Conservation (phyloP, 768 basidiomycete species). For the Mrakia blollopis region DNA sequence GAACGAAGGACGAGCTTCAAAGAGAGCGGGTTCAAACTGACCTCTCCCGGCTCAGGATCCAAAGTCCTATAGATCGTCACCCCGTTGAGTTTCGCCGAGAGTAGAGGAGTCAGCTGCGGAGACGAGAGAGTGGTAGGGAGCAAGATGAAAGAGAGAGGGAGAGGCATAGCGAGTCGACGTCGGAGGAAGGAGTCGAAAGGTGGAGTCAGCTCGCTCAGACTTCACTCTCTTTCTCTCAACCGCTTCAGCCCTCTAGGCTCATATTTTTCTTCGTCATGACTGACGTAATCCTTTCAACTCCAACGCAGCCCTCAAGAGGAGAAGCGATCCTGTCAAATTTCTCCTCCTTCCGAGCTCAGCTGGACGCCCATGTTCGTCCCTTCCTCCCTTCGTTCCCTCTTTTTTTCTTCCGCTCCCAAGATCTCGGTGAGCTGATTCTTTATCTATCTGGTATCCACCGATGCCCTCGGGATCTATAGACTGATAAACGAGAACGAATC, state of each 20-base stretch:
- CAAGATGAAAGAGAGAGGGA: background rate
- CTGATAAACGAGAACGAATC: slow-evolving; percentile 78
- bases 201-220: too few species aligned
- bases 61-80: background rate
- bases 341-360: too few species aligned
- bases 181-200: background rate
- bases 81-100: background rate
- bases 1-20: background rate
- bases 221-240: background rate
- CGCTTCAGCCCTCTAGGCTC: background rate
- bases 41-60: slow-evolving; percentile 7
- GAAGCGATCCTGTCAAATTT: slow-evolving; percentile 23
- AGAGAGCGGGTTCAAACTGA: background rate
- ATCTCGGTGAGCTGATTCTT: too few species aligned
- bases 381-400: background rate
- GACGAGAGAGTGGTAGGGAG: background rate
- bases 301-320: slow-evolving; percentile 14
- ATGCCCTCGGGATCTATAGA: slow-evolving; percentile 40
- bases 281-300: background rate
- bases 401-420: background rate
- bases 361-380: slow-evolving; percentile 31
- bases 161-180: background rate
- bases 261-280: background rate
- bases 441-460: background rate
- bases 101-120: background rate